These are phyloP conservation scores for Antitrichia curtipendula DNA, from an alignment of 225 moss, liverwort and hornwort genomes.

Conservation along the genomic window DNA sequence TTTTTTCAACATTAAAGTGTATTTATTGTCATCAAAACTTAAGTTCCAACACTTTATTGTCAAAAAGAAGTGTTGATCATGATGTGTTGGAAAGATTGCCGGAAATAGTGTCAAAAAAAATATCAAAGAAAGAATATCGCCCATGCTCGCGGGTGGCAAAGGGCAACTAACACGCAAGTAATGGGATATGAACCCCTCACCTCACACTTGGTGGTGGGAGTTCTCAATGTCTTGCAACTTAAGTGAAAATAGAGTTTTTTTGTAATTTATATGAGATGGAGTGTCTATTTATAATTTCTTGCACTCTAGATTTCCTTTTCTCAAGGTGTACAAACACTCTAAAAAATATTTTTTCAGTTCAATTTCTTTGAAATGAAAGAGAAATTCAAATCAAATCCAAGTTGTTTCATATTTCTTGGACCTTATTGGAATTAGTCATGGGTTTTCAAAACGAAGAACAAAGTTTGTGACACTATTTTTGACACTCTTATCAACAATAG, in stretches of 20 bases:
- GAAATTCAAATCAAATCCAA: neutral
- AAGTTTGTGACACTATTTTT: neutral
- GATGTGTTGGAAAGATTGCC: neutral
- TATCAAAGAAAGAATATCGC: too few species aligned
- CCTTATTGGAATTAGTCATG: neutral
- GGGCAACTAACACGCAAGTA: neutral
- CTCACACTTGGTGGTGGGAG: fast-evolving
- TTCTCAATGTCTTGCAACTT: neutral
- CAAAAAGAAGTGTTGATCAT: neutral
- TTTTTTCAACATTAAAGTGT: neutral
- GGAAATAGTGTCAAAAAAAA: too few species aligned
- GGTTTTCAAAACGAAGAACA: neutral
- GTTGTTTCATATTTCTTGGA: fast-evolving
- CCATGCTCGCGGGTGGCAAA: too few species aligned
- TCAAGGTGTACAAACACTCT: neutral
- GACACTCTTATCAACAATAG: neutral
- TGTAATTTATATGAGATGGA: neutral
- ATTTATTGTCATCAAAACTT: neutral
- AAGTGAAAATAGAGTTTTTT: neutral
- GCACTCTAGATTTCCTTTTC: fast-evolving
- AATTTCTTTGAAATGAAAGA: neutral
- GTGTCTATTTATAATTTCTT: neutral
- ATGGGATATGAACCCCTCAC: neutral
- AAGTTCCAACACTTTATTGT: neutral
- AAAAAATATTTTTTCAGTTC: neutral